phyloP scores from a whole-genome alignment of 148 eudicot species.

The Cornus kousa region DNA sequence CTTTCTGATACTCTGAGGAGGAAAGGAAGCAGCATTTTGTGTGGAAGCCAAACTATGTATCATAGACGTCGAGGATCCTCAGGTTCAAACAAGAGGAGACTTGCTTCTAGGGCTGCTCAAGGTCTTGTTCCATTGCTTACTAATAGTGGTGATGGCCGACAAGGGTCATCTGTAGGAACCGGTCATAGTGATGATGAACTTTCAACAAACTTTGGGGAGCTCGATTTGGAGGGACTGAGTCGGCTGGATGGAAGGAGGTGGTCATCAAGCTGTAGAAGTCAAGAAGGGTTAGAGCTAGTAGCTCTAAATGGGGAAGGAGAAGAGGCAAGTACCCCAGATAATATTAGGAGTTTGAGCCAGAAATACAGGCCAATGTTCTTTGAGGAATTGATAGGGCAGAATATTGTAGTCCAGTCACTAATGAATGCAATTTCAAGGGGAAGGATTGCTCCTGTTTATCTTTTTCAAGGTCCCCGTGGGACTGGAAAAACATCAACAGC shows the following conservation, averaged over 20 bases:
- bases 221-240: conserved; percentile 87
- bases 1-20: conserved; percentile 81
- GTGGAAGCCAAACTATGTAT: conserved; percentile 56
- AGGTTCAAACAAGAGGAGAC: conserved; percentile 51
- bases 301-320: conserved; percentile 58
- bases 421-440: conserved; percentile 66
- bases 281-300: conserved; percentile 57
- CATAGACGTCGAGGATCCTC: conserved; percentile 38
- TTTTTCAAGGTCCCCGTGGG: conserved; percentile 99
- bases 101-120: conserved; percentile 45
- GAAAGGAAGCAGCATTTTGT: conserved; percentile 64
- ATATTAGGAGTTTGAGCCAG: conserved; percentile 71
- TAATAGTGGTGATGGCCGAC: conserved; percentile 47
- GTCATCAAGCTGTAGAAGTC: conserved; percentile 84
- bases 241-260: conserved; percentile 93
- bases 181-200: conserved; percentile 75
- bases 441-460: conserved; percentile 80
- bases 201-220: conserved; percentile 72
- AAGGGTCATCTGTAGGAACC: conserved; percentile 62
- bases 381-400: conserved; percentile 84
- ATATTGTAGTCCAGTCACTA: conserved; percentile 81
- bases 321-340: conserved; percentile 63
- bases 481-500: conserved; percentile 93
- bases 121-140: conserved; percentile 74
- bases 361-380: conserved; percentile 90